These are phyloP conservation scores for Stagonosporopsis rhizophila DNA, from an alignment of 2,329 filamentous ascomycete species.

Conservation along the genomic window DNA sequence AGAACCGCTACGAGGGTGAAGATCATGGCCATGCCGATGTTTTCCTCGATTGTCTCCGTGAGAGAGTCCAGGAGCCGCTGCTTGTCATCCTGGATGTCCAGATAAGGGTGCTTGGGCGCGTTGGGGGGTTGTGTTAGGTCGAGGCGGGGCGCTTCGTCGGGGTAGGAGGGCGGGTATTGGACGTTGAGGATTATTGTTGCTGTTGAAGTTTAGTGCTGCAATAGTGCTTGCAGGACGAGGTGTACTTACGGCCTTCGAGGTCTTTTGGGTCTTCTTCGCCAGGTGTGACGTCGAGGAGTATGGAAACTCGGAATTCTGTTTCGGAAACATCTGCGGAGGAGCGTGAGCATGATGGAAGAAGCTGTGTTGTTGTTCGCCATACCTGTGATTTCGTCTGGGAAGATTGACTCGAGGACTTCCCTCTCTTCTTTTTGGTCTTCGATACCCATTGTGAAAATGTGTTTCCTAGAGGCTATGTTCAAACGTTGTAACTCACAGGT, in stretches of 20 bases:
- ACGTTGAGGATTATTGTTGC: constrained; percentile 82
- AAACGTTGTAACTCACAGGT: constrained; percentile 12
- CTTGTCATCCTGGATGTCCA: constrained; percentile 84
- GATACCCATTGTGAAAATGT: constrained; percentile 52
- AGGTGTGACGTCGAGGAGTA: constrained; percentile 76
- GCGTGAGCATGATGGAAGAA: constrained; percentile 20
- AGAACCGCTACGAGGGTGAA: constrained; percentile 88
- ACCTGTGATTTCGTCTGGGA: constrained; percentile 97
- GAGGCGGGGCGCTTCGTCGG: constrained; percentile 82
- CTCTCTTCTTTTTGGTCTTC: constrained; percentile 97
- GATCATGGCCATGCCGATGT: constrained; percentile 95
- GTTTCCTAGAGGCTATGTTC: constrained; percentile 8
- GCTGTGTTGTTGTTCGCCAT: constrained; percentile 18
- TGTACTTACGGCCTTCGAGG: constrained; percentile 62
- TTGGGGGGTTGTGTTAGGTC: constrained; percentile 80
- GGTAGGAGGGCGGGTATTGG: constrained; percentile 88
- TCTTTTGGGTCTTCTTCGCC: constrained; percentile 63
- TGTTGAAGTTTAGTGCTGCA: constrained; percentile 29
- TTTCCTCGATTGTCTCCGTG: constrained; percentile 82
- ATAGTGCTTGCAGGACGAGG: neutral
- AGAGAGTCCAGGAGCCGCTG: constrained; percentile 73
- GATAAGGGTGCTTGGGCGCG: constrained; percentile 70
- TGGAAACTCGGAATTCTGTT: constrained; percentile 83
- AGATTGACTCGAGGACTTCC: constrained; percentile 97
- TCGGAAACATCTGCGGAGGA: constrained; percentile 78